A percentile compares a stretch with the other conserved stretches of the same genome.
Conservation (phyloP, 1,139 yeast species). For the Taphrina sp. region DNA sequence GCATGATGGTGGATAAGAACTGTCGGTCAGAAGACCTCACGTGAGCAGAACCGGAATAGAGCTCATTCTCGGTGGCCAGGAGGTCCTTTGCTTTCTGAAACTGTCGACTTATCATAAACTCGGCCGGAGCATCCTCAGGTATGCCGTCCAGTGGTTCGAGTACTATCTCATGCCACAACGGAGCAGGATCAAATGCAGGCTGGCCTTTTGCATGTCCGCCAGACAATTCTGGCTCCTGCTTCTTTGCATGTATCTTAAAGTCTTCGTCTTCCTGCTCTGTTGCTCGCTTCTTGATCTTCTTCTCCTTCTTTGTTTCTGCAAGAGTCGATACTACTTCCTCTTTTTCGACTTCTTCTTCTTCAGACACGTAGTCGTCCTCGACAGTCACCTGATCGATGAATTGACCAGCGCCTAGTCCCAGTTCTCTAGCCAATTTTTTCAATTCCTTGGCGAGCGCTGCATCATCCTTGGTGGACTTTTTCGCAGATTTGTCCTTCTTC, state of each 20-base stretch:
- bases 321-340: conserved; percentile 36
- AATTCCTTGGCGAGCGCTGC: conserved; percentile 56
- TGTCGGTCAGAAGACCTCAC: conserved; percentile 63
- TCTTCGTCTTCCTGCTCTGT: conserved; percentile 38
- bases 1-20: conserved; percentile 82
- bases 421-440: conserved; percentile 48
- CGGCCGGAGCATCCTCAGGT: conserved; percentile 46
- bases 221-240: conserved; percentile 37
- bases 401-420: conserved; percentile 54
- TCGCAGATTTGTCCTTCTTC: conserved; percentile 49
- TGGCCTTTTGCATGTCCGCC: conserved; percentile 16
- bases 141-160: conserved; percentile 10
- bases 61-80: conserved; percentile 67
- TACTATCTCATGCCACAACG: conserved; percentile 28
- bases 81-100: conserved; percentile 65
- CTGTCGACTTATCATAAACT: conserved; percentile 56
- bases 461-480: conserved; percentile 57
- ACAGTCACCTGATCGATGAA: conserved; percentile 68
- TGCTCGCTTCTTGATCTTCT: conserved; percentile 43
- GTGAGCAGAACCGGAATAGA: conserved; percentile 37
- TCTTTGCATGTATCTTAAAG: conserved; percentile 39
- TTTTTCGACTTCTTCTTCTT: conserved; percentile 34
- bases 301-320: conserved; percentile 45
- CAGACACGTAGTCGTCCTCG: conserved; percentile 48
- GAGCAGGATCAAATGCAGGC: conserved; percentile 18